phyloP scores from a whole-genome alignment of 768 basidiomycete genomes.

The Boletus tomentosulus region DNA sequence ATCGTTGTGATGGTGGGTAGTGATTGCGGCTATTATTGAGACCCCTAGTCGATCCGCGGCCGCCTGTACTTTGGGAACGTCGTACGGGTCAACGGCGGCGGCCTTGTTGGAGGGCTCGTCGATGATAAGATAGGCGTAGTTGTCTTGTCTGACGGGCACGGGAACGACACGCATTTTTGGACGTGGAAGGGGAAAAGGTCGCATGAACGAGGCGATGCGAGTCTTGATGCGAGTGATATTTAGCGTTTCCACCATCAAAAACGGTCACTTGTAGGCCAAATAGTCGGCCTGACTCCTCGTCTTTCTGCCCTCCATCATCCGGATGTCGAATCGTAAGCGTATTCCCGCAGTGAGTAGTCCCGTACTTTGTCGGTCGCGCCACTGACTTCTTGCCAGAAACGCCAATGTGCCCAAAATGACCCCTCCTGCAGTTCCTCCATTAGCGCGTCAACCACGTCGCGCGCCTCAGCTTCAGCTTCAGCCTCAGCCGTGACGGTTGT shows the following conservation, averaged over 20 bases:
- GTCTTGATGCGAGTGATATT: constrained; percentile 11
- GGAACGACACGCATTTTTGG: constrained; percentile 68
- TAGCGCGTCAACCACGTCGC: not conserved
- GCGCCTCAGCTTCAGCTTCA: not conserved
- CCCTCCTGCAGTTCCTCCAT: not conserved
- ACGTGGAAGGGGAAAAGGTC: constrained; percentile 13
- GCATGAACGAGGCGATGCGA: constrained; percentile 21
- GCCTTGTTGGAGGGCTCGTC: constrained; percentile 65
- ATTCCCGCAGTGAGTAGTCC: constrained; percentile 3
- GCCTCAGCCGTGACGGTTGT: no score
- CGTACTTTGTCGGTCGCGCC: not conserved
- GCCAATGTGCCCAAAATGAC: not conserved
- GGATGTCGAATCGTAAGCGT: not conserved
- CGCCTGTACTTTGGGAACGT: constrained; percentile 62
- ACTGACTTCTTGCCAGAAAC: constrained; percentile 10
- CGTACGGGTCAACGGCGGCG: constrained; percentile 78
- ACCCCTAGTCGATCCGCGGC: constrained; percentile 62
- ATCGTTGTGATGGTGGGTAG: constrained; percentile 91
- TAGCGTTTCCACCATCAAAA: not conserved
- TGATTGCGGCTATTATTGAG: constrained; percentile 67
- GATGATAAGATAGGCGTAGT: constrained; percentile 81
- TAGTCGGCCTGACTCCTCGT: not conserved
- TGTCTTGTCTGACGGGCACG: constrained; percentile 75
- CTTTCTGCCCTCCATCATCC: not conserved
- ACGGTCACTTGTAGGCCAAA: not conserved